phyloP scores from a whole-genome alignment of 495 filamentous ascomycete species.

The Letharia lupina region DNA sequence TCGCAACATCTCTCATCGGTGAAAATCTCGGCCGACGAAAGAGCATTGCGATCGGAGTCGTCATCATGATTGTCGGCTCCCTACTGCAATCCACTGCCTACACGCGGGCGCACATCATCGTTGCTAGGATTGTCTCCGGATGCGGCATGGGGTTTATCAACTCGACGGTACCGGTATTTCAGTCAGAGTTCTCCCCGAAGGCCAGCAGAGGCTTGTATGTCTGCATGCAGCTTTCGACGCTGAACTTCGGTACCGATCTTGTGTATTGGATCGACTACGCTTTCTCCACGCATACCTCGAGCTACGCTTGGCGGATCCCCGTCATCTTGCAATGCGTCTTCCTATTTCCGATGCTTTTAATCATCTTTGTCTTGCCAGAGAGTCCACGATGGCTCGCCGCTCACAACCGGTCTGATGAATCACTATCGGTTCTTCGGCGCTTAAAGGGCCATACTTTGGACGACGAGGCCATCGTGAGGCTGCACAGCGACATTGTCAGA shows the following conservation, averaged over 20 bases:
- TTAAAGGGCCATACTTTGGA: slow-evolving; percentile 26
- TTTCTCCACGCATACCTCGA: slow-evolving; percentile 31
- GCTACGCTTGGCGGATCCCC: slow-evolving; percentile 34
- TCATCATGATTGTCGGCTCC: slow-evolving; percentile 38
- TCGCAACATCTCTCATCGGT: slow-evolving; percentile 39
- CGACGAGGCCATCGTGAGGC: slow-evolving; percentile 20
- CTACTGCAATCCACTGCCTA: slow-evolving; percentile 34
- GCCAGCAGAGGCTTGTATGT: slow-evolving; percentile 29
- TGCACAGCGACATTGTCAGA: slow-evolving; percentile 26
- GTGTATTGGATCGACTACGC: slow-evolving; percentile 44
- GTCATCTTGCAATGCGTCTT: slow-evolving; percentile 36
- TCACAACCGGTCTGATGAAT: slow-evolving; percentile 33
- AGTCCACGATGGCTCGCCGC: slow-evolving; percentile 39
- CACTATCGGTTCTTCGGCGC: slow-evolving; percentile 31
- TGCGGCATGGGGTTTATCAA: slow-evolving; percentile 32
- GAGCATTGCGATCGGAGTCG: slow-evolving; percentile 35
- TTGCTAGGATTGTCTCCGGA: slow-evolving; percentile 28
- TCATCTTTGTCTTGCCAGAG: slow-evolving; percentile 33
- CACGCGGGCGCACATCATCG: slow-evolving; percentile 24
- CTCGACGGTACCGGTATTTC: slow-evolving; percentile 34
- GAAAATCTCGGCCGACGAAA: slow-evolving; percentile 40
- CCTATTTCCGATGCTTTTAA: slow-evolving; percentile 30
- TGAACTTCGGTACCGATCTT: slow-evolving; percentile 36
- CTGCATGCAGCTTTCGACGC: slow-evolving; percentile 33
- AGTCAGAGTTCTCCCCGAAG: slow-evolving; percentile 36